These are phyloP conservation scores for Camelina hispida DNA, from an alignment of 345 rosid species.

Conservation along the genomic window DNA sequence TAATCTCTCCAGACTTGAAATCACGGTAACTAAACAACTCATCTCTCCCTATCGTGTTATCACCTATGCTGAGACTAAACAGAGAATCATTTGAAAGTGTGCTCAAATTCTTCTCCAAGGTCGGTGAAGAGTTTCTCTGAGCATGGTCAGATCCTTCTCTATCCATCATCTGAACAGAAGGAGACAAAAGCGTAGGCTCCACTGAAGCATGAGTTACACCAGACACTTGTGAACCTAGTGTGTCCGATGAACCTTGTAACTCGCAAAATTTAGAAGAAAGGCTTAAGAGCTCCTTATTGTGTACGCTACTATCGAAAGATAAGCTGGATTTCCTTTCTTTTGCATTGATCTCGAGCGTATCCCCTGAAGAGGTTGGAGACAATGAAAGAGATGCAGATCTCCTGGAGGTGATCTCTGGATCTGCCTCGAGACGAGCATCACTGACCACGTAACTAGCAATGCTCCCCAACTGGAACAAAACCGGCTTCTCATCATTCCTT, in stretches of 20 bases:
- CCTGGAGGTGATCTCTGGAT: constrained; percentile 34
- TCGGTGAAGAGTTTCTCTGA: constrained; percentile 26
- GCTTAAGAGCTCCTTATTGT: constrained; percentile 31
- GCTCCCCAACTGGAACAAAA: constrained; percentile 44
- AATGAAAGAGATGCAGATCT: constrained; percentile 25
- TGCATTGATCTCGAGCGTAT: constrained; percentile 3
- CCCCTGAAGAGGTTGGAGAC: constrained; percentile 37
- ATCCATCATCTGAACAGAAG: constrained; percentile 74
- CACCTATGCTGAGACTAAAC: constrained; percentile 52
- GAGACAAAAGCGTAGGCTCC: constrained; percentile 28
- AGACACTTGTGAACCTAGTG: constrained; percentile 48
- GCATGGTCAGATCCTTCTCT: constrained; percentile 46
- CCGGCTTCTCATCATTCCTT: constrained; percentile 36
- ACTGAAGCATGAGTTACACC: constrained; percentile 48
- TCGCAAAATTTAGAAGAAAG: constrained; percentile 36
- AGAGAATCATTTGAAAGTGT: constrained; percentile 49
- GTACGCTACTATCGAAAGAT: constrained; percentile 29
- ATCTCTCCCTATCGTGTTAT: constrained; percentile 39
- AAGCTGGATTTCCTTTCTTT: constrained; percentile 22
- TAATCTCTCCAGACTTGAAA: constrained; percentile 38
- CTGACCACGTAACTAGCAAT: constrained; percentile 38
- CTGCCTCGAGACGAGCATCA: constrained; percentile 31
- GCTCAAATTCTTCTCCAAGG: constrained; percentile 43
- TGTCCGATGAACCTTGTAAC: constrained; percentile 41
- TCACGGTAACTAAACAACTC: constrained; percentile 45